Evolutionary conservation across 2,329 filamentous ascomycete genomes (phyloP), one percentile per base, ranked within the genome.

Genomic region (Colletotrichum sansevieriae): DNA sequence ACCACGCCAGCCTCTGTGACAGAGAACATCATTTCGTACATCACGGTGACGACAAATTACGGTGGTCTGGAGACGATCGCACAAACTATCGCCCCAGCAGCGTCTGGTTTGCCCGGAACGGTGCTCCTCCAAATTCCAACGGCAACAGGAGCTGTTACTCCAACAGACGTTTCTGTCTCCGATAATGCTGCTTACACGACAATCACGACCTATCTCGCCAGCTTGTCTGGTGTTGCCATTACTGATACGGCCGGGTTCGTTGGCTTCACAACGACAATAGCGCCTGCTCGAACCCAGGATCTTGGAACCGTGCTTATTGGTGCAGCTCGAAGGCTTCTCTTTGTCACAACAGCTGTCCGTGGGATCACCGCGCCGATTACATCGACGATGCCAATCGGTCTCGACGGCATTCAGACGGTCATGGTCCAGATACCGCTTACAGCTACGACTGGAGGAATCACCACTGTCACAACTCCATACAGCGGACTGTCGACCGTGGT

Each of bases 51-150:
- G 5, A 68, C 65, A 7, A 46, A 29, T 11, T 68, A 68, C n/a
- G n/a, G 3, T n/a, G 65, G 65, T 3, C 49, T 52, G 1, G 29
- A 37, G 9, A 59, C 65, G 3, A 20, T 65, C n/a, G 41, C 43
- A 12, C 61, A 59, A 12, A 68, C 65, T 3, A 11, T 68, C 2
- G 60, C 54, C 9, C 65, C 65, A 6, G 52, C 65, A 11, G 65
- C 65, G 10, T 68, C 65, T 46, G 65, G 65, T 8, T 54, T 68
- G 7, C 65, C 65, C 9, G 65, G 65, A 12, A 68, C 65, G 5
- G 33, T 68, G 15, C 37, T 68, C 3, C 13, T 64, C 12, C 65
- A 68, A 39, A 33, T 68, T 10, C 65, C 65, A n/a, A 68, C 65
- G 6, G 20, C 54, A 12, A 25, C 8, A 25, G 44, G 15, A 15